These are phyloP conservation scores for Mortierella sp. DNA, from an alignment of 371 early-diverging fungal genomes.

Conservation along the genomic window DNA sequence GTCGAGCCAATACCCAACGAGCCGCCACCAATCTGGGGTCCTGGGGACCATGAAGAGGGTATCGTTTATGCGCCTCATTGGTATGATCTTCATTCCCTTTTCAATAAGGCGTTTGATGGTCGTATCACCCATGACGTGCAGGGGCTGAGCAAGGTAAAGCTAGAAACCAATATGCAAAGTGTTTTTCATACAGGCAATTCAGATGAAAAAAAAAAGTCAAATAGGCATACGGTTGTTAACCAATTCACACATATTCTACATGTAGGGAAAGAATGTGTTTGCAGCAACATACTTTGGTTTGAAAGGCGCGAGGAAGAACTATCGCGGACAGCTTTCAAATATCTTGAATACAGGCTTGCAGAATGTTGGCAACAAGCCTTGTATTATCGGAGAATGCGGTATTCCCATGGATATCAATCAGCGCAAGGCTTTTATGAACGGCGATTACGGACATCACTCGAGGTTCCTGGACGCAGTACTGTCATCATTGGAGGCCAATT, in stretches of 20 bases:
- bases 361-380: slow-evolving; percentile 77
- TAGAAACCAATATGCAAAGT: neutral
- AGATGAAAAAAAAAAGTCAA: too few species aligned
- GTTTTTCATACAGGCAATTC: neutral
- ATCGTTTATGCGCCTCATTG: slow-evolving; percentile 87
- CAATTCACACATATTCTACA: neutral
- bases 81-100: slow-evolving; percentile 84
- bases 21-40: slow-evolving; percentile 72
- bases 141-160: slow-evolving; percentile 71
- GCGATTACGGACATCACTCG: slow-evolving; percentile 77
- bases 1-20: slow-evolving; percentile 87
- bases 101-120: slow-evolving; percentile 81
- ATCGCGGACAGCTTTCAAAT: slow-evolving; percentile 77
- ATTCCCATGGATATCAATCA: slow-evolving; percentile 91
- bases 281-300: slow-evolving; percentile 85
- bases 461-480: slow-evolving; percentile 83
- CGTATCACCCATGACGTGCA: slow-evolving; percentile 84
- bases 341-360: slow-evolving; percentile 71
- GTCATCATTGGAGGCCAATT: slow-evolving; percentile 78
- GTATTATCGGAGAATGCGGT: slow-evolving; percentile 86
- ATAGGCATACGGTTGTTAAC: neutral
- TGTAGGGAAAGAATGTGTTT: slow-evolving; percentile 78
- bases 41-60: slow-evolving; percentile 68
- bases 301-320: slow-evolving; percentile 81
- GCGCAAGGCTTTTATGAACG: slow-evolving; percentile 71